Evolutionary conservation across 2,329 filamentous ascomycete species (phyloP), one percentile per base, ranked within the genome.

Genomic region (Xylariaceae sp.): DNA sequence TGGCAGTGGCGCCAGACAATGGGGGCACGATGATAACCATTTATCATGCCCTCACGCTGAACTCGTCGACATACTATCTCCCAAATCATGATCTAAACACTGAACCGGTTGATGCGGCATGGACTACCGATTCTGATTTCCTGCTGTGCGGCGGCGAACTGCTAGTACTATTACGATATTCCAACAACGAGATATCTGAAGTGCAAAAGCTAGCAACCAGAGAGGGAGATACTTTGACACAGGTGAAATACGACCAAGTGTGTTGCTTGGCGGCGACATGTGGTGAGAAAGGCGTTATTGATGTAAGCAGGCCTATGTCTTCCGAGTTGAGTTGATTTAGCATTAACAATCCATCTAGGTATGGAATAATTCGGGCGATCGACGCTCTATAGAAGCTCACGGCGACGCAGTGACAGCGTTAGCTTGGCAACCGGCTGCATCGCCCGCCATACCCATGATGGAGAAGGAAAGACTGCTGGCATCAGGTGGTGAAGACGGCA

Each of bases 401-500:
- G 76, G 79, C 51, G 80, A 81, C 18, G 68, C 76, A 21, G 78
- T 86, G 49, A 84, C 80, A 0, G 75, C 78, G 3, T 71, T 86
- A 57, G 73, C 76, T 55, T 86, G 83, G 82, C 83, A 86, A 61
- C 83, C 83, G 10, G 59, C 80, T 16, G 73, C 76, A 52, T 62
- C n/a, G n/a, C n/a, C n/a, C n/a, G n/a, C n/a, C n/a, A n/a, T 67
- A 13, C 66, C 67, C 1, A 51, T 63, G 0, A 51, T 63, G 3
- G 71, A 76, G 6, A 76, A 77, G 47, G 80, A 84, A 58, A 74
- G 83, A 21, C 70, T 86, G 3, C 75, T 85, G 52, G 83, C 83
- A 7, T 81, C 82, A 1, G 81, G 81, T 21, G 79, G 80, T 2
- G 81, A 85, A 56, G 83, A 86, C 60, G 81, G 81, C 21, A 79